A percentile compares a stretch with the other conserved stretches of the same genome.
These are phyloP conservation scores for Solanum arcanum DNA, from an alignment of 257 asterid species.

Conservation along the genomic window DNA sequence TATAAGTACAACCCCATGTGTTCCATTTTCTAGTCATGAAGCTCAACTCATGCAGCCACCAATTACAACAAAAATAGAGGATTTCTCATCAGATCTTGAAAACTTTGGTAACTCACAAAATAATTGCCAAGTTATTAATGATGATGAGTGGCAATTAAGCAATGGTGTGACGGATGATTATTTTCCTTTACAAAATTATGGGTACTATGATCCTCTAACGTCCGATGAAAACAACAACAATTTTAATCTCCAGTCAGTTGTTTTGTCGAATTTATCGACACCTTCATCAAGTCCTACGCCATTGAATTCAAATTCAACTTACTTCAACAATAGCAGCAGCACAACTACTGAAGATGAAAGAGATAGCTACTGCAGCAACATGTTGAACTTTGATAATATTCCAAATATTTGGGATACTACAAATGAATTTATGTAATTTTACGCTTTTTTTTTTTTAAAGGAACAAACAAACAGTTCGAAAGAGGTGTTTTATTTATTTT, in stretches of 20 bases:
- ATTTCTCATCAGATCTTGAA: constrained; percentile 4
- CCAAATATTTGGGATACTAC: constrained; percentile 37
- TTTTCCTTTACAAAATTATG: constrained; percentile 18
- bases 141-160: constrained; percentile 32
- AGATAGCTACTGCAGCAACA: constrained; percentile 49
- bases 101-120: constrained; percentile 13
- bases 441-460: not conserved
- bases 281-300: constrained; percentile 61
- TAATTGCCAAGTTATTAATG: constrained; percentile 16
- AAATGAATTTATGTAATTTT: constrained; percentile 35
- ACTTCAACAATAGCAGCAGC: constrained; percentile 18
- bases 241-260: constrained; percentile 43
- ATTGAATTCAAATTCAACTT: constrained; percentile 33
- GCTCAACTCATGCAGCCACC: constrained; percentile 34
- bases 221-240: constrained; percentile 30
- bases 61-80: constrained; percentile 5
- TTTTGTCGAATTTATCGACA: constrained; percentile 49
- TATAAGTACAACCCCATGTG: not conserved
- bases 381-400: constrained; percentile 55
- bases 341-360: constrained; percentile 41
- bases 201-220: constrained; percentile 22
- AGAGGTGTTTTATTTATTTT: not conserved
- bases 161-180: constrained; percentile 21
- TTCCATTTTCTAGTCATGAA: constrained; percentile 4
- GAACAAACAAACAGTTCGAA: not conserved